A percentile compares a stretch with the other conserved stretches of the same genome.
phyloP scores from a whole-genome alignment of 441 rosid species.

The Adansonia gregorii region DNA sequence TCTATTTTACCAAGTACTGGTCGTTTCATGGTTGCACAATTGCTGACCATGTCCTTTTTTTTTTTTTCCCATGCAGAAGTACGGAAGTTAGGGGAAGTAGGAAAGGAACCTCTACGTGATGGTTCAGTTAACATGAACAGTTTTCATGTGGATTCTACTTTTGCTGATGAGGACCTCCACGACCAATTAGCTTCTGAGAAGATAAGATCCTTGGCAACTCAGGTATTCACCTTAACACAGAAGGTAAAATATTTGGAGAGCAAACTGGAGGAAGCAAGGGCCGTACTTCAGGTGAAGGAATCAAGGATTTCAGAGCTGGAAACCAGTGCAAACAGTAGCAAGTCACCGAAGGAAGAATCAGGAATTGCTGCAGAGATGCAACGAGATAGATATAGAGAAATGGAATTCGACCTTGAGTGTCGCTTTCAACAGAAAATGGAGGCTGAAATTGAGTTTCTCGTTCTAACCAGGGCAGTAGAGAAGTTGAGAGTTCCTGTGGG shows the following conservation, averaged over 20 bases:
- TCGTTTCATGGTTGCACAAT: neutral
- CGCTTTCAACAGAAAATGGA: slow-evolving; percentile 74
- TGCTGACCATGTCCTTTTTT: slow-evolving; percentile 20
- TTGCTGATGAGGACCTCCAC: slow-evolving; percentile 29
- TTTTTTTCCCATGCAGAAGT: slow-evolving; percentile 57
- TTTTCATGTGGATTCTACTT: slow-evolving; percentile 36
- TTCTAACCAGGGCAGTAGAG: slow-evolving; percentile 45
- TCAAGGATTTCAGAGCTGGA: slow-evolving; percentile 59
- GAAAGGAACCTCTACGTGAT: slow-evolving; percentile 47
- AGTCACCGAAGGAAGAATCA: slow-evolving; percentile 39
- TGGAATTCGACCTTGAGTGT: slow-evolving; percentile 58
- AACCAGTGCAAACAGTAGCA: slow-evolving; percentile 36
- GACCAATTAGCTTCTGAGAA: slow-evolving; percentile 42
- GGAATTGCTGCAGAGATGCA: slow-evolving; percentile 38
- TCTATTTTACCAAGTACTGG: neutral
- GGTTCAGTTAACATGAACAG: slow-evolving; percentile 38
- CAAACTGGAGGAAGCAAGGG: slow-evolving; percentile 60
- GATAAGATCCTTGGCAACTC: slow-evolving; percentile 41
- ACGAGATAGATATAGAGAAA: slow-evolving; percentile 43
- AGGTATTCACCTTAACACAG: slow-evolving; percentile 50
- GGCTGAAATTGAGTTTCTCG: slow-evolving; percentile 68
- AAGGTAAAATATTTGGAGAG: slow-evolving; percentile 56
- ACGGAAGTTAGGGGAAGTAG: slow-evolving; percentile 64
- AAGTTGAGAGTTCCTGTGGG: slow-evolving; percentile 41
- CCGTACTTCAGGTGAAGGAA: slow-evolving; percentile 54